phyloP scores from a whole-genome alignment of 1,139 yeast species.

The Protomyces arabidopsidicola region DNA sequence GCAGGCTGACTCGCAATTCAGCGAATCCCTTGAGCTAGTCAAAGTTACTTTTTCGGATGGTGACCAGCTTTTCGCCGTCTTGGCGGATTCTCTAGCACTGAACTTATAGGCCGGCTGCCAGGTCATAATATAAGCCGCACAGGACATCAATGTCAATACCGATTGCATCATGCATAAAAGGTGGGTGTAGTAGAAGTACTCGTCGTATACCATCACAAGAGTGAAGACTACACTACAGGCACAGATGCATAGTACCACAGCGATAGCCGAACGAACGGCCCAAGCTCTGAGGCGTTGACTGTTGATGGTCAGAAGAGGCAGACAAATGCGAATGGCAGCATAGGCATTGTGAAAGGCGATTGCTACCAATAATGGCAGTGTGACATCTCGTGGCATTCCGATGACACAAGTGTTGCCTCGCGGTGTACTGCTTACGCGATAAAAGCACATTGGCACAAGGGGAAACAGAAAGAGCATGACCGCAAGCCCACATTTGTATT shows the following conservation, averaged over 20 bases:
- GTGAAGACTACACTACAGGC: not conserved
- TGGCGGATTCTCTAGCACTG: no score
- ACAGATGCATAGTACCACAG: not conserved
- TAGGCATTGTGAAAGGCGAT: not conserved
- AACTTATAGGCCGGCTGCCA: not conserved
- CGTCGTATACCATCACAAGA: not conserved
- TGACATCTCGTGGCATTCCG: not conserved
- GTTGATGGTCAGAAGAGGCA: not conserved
- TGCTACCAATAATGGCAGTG: not conserved
- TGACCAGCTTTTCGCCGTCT: no score
- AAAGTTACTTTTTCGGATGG: no score
- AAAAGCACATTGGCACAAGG: not conserved
- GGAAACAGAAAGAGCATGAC: not conserved
- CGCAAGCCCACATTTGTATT: not conserved
- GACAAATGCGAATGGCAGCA: not conserved
- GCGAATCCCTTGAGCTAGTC: no score
- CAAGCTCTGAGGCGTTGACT: not conserved
- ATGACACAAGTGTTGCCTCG: not conserved
- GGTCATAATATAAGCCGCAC: not conserved
- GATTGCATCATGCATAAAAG: not conserved
- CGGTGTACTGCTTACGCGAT: not conserved
- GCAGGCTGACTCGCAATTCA: not conserved
- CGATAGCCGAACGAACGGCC: not conserved
- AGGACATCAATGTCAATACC: not conserved
- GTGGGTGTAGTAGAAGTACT: not conserved